Evolutionary conservation across 2,329 filamentous ascomycete species (phyloP).

Genomic region (Diaporthe humulicola): DNA sequence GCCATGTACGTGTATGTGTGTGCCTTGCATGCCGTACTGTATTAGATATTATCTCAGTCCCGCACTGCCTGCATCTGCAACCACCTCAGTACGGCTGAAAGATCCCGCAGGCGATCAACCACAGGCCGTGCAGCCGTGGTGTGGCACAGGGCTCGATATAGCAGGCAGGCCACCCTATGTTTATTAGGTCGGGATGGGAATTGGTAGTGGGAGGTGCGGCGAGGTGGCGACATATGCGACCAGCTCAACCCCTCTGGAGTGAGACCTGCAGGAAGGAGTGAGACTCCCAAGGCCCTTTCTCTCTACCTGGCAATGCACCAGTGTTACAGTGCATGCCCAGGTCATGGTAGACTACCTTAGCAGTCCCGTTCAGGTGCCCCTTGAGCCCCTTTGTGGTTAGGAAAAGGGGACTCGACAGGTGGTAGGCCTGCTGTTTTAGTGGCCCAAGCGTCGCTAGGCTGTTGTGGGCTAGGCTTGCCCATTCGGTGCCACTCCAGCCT

Average conservation of each 20-base stretch:
- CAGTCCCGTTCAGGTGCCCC: slow-evolving; percentile 5
- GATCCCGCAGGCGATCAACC: slow-evolving; percentile 12
- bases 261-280: slow-evolving; percentile 23
- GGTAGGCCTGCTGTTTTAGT: slow-evolving; percentile 19
- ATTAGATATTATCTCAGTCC: background rate
- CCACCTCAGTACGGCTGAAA: slow-evolving; percentile 20
- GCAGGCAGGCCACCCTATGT: background rate
- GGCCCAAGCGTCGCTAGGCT: slow-evolving; percentile 33
- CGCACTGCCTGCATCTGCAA: background rate
- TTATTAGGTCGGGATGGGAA: background rate
- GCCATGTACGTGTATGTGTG: background rate
- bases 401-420: slow-evolving; percentile 29
- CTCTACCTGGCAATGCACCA: slow-evolving; percentile 18
- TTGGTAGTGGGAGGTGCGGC: background rate
- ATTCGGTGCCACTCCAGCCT: slow-evolving; percentile 32
- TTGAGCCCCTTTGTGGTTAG: slow-evolving; percentile 16
- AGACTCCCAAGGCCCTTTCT: background rate
- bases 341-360: slow-evolving; percentile 1
- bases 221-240: background rate
- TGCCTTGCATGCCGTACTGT: slow-evolving; percentile 29
- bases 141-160: background rate
- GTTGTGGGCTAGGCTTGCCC: slow-evolving; percentile 29
- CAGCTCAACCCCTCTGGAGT: background rate
- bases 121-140: background rate
- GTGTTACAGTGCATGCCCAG: slow-evolving; percentile 9